Conservation (phyloP, 2,329 filamentous ascomycete genomes). For the Fusarium azukiicola region DNA sequence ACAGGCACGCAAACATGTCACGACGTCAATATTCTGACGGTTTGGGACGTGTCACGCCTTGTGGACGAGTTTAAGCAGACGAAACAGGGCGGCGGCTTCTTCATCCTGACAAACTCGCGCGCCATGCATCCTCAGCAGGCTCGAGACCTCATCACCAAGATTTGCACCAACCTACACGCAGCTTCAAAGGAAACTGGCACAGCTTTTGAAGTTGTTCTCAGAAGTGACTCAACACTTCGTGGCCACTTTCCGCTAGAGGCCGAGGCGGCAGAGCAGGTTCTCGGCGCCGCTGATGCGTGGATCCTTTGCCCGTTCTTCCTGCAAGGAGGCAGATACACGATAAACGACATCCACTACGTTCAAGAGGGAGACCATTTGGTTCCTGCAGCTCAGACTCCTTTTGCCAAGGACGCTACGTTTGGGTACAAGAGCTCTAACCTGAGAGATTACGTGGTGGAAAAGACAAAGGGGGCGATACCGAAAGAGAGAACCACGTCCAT, state of each 20-base stretch:
- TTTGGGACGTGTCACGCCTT: constrained; percentile 72
- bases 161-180: constrained; percentile 71
- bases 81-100: constrained; percentile 70
- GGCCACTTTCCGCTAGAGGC: constrained; percentile 78
- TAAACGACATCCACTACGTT: constrained; percentile 79
- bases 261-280: constrained; percentile 71
- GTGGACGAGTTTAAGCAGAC: constrained; percentile 66
- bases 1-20: constrained; percentile 81
- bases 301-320: constrained; percentile 79
- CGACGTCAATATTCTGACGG: constrained; percentile 75
- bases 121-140: constrained; percentile 74
- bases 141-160: constrained; percentile 69
- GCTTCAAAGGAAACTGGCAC: constrained; percentile 65
- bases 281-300: constrained; percentile 74
- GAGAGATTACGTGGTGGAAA: constrained; percentile 73
- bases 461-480: constrained; percentile 67
- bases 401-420: constrained; percentile 78
- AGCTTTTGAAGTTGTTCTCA: constrained; percentile 75
- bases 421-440: constrained; percentile 75
- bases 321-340: constrained; percentile 78
- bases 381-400: constrained; percentile 74
- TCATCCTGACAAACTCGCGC: constrained; percentile 80
- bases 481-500: constrained; percentile 66
- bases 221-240: constrained; percentile 77
- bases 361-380: constrained; percentile 66